These are phyloP conservation scores for Staphylotrichum longicolle DNA, from an alignment of 495 filamentous ascomycete species.

Conservation along the genomic window DNA sequence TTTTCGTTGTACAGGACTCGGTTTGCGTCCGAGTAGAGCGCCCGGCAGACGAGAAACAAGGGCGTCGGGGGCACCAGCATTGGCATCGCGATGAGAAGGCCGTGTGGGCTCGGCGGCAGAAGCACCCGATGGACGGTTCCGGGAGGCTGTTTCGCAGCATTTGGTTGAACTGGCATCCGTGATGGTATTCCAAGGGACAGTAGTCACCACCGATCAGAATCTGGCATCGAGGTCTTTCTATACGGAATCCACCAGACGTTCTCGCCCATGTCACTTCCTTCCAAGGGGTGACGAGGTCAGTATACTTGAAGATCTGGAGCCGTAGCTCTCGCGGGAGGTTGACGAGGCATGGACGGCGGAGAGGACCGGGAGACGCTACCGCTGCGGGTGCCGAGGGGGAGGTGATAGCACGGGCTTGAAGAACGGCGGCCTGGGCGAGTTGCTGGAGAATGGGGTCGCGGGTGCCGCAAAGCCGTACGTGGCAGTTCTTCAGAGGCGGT, in stretches of 20 bases:
- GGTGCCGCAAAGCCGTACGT: constrained; percentile 9
- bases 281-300: constrained; percentile 15
- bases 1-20: constrained; percentile 10
- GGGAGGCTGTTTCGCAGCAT: background rate
- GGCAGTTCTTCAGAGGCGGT: constrained; percentile 12
- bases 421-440: constrained; percentile 3
- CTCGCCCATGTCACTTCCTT: constrained; percentile 12
- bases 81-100: constrained; percentile 3
- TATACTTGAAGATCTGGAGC: constrained; percentile 13
- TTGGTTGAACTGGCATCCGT: constrained; percentile 4
- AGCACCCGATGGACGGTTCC: constrained; percentile 10
- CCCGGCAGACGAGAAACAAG: constrained; percentile 14
- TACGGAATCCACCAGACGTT: background rate
- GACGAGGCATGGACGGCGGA: background rate
- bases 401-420: constrained; percentile 3
- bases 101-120: constrained; percentile 4
- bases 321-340: constrained; percentile 12
- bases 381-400: background rate
- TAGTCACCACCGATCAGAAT: background rate
- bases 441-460: constrained; percentile 4
- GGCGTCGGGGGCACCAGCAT: constrained; percentile 13
- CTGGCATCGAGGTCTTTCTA: background rate
- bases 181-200: background rate
- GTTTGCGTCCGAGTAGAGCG: constrained; percentile 3
- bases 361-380: background rate